These are phyloP conservation scores for Dactylellina cionopaga DNA, from an alignment of 2,329 filamentous ascomycete genomes.

Conservation along the genomic window DNA sequence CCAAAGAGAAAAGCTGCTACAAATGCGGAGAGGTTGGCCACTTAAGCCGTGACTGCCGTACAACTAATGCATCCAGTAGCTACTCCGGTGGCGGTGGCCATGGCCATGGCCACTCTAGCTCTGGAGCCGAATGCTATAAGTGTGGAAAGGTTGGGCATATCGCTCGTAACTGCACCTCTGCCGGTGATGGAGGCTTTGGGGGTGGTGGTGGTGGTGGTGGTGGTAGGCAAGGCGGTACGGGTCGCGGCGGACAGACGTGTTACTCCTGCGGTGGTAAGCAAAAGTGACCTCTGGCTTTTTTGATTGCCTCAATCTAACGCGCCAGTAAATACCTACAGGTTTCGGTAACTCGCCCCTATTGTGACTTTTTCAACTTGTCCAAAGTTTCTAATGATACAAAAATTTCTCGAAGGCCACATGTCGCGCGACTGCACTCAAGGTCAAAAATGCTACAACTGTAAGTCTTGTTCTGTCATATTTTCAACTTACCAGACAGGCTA, in stretches of 20 bases:
- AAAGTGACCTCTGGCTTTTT: background rate
- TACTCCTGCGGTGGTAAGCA: slow-evolving; percentile 94
- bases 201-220: slow-evolving; percentile 64
- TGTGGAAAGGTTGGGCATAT: slow-evolving; percentile 97
- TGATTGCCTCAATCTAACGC: background rate
- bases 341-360: slow-evolving; percentile 5
- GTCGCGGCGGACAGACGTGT: slow-evolving; percentile 78
- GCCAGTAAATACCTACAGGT: background rate
- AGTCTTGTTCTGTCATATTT: background rate
- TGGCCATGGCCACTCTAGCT: slow-evolving; percentile 63
- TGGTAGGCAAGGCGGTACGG: slow-evolving; percentile 65
- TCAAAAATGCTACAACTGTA: slow-evolving; percentile 99
- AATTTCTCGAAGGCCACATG: slow-evolving; percentile 72
- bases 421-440: slow-evolving; percentile 98
- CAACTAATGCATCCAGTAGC: slow-evolving; percentile 65
- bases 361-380: background rate
- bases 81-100: slow-evolving; percentile 72
- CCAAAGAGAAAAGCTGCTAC: slow-evolving; percentile 87
- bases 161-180: slow-evolving; percentile 83
- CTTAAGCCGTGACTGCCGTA: slow-evolving; percentile 50
- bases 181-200: slow-evolving; percentile 65
- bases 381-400: background rate
- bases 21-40: slow-evolving; percentile 73
- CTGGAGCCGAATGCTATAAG: slow-evolving; percentile 88
- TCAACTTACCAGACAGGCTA: slow-evolving; percentile 53